These are phyloP conservation scores for Phalaenopsis hybrid DNA, from an alignment of 116 monocot species.

Conservation along the genomic window DNA sequence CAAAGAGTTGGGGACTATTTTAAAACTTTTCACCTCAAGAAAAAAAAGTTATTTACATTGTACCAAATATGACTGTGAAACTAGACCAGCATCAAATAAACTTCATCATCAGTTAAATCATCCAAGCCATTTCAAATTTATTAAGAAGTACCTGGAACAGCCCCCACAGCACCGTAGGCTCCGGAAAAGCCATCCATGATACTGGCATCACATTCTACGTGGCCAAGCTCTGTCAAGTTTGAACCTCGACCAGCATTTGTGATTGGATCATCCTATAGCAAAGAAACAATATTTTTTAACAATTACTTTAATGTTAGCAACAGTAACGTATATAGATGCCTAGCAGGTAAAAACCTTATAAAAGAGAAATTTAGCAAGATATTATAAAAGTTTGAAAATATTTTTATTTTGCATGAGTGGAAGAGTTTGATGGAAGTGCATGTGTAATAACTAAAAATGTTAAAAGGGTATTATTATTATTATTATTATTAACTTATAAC, in stretches of 20 bases:
- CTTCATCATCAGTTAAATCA: neutral
- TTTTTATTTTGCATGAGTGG: neutral
- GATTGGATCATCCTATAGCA: constrained; percentile 84
- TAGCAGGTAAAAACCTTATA: neutral
- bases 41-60: neutral
- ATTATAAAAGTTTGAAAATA: neutral
- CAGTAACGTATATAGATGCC: neutral
- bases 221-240: constrained; percentile 82
- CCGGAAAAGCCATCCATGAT: constrained; percentile 92
- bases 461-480: no score
- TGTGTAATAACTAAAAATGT: neutral
- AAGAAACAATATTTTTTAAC: constrained; percentile 12
- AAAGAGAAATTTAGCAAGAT: neutral
- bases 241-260: constrained; percentile 97
- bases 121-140: constrained; percentile 2
- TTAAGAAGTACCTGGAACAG: constrained; percentile 57
- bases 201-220: constrained; percentile 98
- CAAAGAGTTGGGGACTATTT: no score
- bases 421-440: neutral
- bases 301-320: neutral
- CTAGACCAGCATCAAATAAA: neutral
- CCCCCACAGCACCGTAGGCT: constrained; percentile 89
- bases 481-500: no score
- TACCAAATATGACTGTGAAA: neutral
- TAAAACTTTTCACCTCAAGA: no score